Evolutionary conservation across 768 basidiomycete species (phyloP).

Genomic region (Cystobasidiopsis lactophilus): DNA sequence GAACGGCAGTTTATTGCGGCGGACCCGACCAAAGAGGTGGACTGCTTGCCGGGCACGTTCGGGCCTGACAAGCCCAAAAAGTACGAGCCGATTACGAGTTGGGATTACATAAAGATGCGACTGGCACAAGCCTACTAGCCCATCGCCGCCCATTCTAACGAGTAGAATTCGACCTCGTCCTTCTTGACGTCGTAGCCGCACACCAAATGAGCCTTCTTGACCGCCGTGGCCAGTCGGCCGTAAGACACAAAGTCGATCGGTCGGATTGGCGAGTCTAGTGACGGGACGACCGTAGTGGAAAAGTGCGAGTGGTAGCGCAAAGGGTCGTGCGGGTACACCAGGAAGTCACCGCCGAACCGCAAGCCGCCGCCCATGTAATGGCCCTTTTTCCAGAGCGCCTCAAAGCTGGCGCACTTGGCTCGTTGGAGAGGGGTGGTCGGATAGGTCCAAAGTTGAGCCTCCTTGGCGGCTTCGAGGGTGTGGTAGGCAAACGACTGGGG

Average conservation of each 20-base stretch:
- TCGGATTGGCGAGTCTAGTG: constrained; percentile 36
- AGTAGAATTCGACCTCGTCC: constrained; percentile 40
- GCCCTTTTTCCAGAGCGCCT: constrained; percentile 57
- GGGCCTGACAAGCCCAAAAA: constrained; percentile 5
- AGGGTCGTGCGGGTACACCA: constrained; percentile 92
- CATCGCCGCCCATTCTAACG: constrained; percentile 79
- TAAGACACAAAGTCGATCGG: constrained; percentile 93
- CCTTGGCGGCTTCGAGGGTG: constrained; percentile 39
- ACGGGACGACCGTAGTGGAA: constrained; percentile 54
- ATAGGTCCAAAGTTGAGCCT: constrained; percentile 40
- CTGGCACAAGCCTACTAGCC: constrained; percentile 29
- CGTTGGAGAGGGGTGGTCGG: constrained; percentile 29
- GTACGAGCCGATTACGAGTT: constrained; percentile 3
- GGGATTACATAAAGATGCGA: constrained; percentile 6
- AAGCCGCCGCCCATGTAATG: constrained; percentile 74
- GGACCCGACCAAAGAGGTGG: constrained; percentile 3
- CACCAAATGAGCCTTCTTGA: constrained; percentile 82
- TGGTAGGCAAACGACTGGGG: constrained; percentile 29
- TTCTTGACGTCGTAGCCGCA: constrained; percentile 57
- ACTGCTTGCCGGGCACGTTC: constrained; percentile 5
- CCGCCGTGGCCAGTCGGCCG: constrained; percentile 83
- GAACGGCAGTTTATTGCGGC: constrained; percentile 2
- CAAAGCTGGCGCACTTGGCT: constrained; percentile 59
- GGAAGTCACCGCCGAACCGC: constrained; percentile 86
- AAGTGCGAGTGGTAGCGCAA: constrained; percentile 95